A percentile compares a stretch with the other conserved stretches of the same genome.
Evolutionary conservation across 1,284 basidiomycete species (phyloP).

Genomic region (Naganishia liquefaciens): DNA sequence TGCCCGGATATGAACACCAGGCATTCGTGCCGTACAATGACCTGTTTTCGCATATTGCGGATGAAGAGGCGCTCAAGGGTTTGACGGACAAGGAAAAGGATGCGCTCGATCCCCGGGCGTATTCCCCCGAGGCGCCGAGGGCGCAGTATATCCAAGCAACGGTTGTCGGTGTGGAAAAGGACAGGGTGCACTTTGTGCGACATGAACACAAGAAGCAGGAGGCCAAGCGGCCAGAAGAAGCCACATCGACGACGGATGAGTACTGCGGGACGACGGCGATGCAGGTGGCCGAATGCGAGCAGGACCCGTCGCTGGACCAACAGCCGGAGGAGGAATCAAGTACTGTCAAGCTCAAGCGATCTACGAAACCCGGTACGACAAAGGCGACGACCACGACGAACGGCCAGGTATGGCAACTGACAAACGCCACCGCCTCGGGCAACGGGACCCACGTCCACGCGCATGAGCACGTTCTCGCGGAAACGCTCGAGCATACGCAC

Average conservation of each 20-base stretch:
- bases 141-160: slow-evolving; percentile 33
- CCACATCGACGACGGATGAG: slow-evolving; percentile 3
- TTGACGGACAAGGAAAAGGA: slow-evolving; percentile 22
- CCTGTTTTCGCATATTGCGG: slow-evolving; percentile 46
- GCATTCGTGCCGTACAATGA: slow-evolving; percentile 67
- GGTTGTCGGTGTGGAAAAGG: slow-evolving; percentile 25
- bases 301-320: slow-evolving; percentile 10
- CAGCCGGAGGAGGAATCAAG: not conserved
- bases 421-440: not conserved
- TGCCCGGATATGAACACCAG: slow-evolving; percentile 55
- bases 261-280: slow-evolving; percentile 21
- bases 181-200: slow-evolving; percentile 28
- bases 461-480: slow-evolving; percentile 16
- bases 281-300: slow-evolving; percentile 24
- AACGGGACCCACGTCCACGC: slow-evolving; percentile 9
- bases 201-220: slow-evolving; percentile 12
- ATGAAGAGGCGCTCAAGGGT: slow-evolving; percentile 26
- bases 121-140: slow-evolving; percentile 21
- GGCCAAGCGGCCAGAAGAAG: not conserved
- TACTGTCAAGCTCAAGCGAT: slow-evolving; percentile 26
- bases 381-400: not conserved
- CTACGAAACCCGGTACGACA: not conserved
- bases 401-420: slow-evolving; percentile 10
- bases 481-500: slow-evolving; percentile 26
- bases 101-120: slow-evolving; percentile 21